These are phyloP conservation scores for Diophrys appendiculata DNA, from an alignment of 73 alveolate genomes.

Conservation along the genomic window DNA sequence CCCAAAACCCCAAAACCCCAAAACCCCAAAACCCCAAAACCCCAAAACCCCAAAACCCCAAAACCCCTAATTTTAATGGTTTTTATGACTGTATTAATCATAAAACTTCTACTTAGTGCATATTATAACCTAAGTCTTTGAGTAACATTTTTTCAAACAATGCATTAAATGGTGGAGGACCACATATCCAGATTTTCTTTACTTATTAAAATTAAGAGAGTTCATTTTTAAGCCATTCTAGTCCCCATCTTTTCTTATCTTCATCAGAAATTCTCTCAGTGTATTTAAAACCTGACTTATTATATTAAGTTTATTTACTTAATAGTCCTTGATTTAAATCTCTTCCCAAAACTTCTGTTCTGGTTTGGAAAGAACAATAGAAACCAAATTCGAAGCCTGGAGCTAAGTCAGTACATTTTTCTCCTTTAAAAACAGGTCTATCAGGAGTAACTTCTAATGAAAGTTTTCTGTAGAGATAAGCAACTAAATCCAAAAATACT, in stretches of 20 bases:
- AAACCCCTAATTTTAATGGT: too few relatives aligned
- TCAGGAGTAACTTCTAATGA: background rate
- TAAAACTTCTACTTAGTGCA: too few relatives aligned
- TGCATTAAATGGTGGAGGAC: slow-evolving; percentile 18
- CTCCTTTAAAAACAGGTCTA: slow-evolving; percentile 7
- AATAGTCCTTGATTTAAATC: background rate
- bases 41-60: too few relatives aligned
- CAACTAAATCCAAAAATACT: slow-evolving; percentile 34
- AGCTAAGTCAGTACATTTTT: background rate
- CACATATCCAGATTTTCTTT: slow-evolving; percentile 14
- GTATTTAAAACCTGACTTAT: background rate
- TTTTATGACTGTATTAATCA: too few relatives aligned
- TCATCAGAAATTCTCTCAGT: background rate
- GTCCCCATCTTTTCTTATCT: background rate
- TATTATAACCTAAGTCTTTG: too few relatives aligned
- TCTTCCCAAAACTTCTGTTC: slow-evolving; percentile 4
- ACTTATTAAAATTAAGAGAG: background rate
- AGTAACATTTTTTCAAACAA: background rate
- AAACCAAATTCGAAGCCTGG: background rate
- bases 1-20: too few relatives aligned
- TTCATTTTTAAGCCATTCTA: background rate
- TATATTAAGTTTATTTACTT: background rate
- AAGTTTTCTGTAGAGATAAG: slow-evolving; percentile 34
- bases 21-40: too few relatives aligned
- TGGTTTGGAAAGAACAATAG: background rate